These are phyloP conservation scores for Pichia phayaonensis DNA, from an alignment of 805 yeast genomes.

Conservation along the genomic window DNA sequence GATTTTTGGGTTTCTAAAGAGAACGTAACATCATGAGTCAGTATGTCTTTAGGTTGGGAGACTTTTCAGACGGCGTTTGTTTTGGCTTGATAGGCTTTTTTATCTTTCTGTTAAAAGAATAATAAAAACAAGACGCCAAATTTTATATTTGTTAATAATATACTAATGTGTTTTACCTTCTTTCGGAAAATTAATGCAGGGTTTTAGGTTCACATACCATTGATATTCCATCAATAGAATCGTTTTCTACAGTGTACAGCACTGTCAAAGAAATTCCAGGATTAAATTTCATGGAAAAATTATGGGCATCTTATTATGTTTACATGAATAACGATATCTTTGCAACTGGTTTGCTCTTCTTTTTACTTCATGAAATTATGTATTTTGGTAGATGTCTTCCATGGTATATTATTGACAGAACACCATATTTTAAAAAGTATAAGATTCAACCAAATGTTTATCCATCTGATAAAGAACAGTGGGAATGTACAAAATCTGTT, in stretches of 20 bases:
- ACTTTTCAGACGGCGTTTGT: background rate
- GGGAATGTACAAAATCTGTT: slow-evolving; percentile 86
- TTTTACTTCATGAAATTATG: slow-evolving; percentile 75
- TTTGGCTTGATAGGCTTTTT: background rate
- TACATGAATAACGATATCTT: slow-evolving; percentile 81
- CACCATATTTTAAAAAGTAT: slow-evolving; percentile 78
- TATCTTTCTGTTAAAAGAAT: background rate
- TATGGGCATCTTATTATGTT: slow-evolving; percentile 87
- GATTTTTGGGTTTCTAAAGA: background rate
- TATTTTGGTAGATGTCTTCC: slow-evolving; percentile 91
- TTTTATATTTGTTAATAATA: background rate
- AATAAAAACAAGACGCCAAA: background rate
- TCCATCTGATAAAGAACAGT: slow-evolving; percentile 77
- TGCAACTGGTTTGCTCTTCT: slow-evolving; percentile 86
- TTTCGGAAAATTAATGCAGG: slow-evolving; percentile 11
- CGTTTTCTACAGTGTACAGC: slow-evolving; percentile 20
- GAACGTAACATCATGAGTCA: background rate
- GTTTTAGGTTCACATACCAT: slow-evolving; percentile 22
- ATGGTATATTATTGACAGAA: slow-evolving; percentile 80
- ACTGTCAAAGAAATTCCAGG: slow-evolving; percentile 22
- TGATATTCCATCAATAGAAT: slow-evolving; percentile 16
- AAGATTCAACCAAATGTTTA: slow-evolving; percentile 84
- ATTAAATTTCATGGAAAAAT: slow-evolving; percentile 44
- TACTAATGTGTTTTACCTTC: background rate
- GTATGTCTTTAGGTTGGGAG: background rate